Evolutionary conservation across 768 basidiomycete species (phyloP), one percentile per base, ranked within the genome.

Genomic region (Pleurotus citrinopileatus): DNA sequence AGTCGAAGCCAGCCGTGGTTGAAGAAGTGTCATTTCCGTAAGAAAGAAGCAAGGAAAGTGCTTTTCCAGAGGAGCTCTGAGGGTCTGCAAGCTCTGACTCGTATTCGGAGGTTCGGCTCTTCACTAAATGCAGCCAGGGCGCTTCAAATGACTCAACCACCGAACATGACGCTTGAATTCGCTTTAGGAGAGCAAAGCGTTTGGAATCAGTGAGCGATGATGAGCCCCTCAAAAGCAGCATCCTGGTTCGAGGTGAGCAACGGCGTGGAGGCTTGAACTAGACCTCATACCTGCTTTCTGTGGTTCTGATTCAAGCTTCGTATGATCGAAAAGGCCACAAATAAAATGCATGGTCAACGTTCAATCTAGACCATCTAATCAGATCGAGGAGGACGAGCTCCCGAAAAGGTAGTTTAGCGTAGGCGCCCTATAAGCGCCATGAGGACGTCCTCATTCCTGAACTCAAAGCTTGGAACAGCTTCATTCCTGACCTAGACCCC

Each of bases 121-220:
- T 83, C 61, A 98, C 81, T 12, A 96, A 80, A 69, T 99, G 97
- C 3, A 96, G 68, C 76, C 87, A 92, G 53, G 95, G 74, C 9
- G 90, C 86, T 60, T 97, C 93, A 45, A 98, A 70, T 3, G 89
- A 82, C 6, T 70, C 61, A 61, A 98, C 67, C 44, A 76, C 70
- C 0, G 85, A 70, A 43, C 76, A 70, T 53, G 63, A 63, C 40
- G 72, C 63, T 63, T 86, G 85, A 55, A 94, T 80, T 19, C 74
- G 67, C 32, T 71, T 70, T 44, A 94, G 73, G 13, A 96, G 79
- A 22, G 75, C 75, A 52, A 83, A 78, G 45, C 88, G 84, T 64
- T 89, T 92, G 7, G 86, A 78, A 23, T 69, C 67, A 1, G 94
- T 89, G 54, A 94, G 70, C 10, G 83, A 80, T 2, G 94, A 95